Percentiles rank a stretch among this genome's conserved stretches.
Evolutionary conservation across 2,329 filamentous ascomycete species (phyloP).

Genomic region (Gnomoniopsis smithogilvyi): DNA sequence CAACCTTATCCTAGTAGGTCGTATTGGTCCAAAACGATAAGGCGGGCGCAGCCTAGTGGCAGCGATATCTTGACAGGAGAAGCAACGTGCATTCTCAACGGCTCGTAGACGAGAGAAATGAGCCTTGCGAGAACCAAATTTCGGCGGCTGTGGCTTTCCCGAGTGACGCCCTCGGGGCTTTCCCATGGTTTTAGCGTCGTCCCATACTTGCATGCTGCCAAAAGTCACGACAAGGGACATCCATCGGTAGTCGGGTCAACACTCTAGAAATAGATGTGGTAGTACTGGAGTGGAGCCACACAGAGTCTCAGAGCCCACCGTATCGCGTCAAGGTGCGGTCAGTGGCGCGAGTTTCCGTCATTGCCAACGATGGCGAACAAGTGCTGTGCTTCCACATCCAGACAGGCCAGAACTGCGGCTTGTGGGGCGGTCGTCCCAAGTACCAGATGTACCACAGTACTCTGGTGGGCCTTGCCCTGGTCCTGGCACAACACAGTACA

Average conservation of each 20-base stretch:
- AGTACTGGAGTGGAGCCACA: neutral
- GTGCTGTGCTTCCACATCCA: neutral
- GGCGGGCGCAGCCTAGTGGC: neutral
- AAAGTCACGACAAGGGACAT: neutral
- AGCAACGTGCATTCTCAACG: neutral
- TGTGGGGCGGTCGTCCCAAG: neutral
- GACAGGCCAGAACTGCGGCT: too few species aligned
- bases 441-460: too few species aligned
- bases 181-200: neutral
- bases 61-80: neutral
- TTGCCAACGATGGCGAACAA: neutral
- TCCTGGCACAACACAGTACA: too few species aligned
- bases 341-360: conserved; percentile 9
- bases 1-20: conserved; percentile 18
- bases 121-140: neutral
- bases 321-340: neutral
- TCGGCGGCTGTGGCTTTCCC: neutral
- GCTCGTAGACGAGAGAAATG: neutral
- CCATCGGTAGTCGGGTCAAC: neutral
- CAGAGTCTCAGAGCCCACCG: neutral
- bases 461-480: too few species aligned
- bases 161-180: too few species aligned
- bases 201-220: neutral
- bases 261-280: conserved; percentile 13
- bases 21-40: neutral